Percentiles rank a stretch among this genome's conserved stretches.
These are phyloP conservation scores for Isabelozyma heimii DNA, from an alignment of 805 yeast species.

Conservation along the genomic window DNA sequence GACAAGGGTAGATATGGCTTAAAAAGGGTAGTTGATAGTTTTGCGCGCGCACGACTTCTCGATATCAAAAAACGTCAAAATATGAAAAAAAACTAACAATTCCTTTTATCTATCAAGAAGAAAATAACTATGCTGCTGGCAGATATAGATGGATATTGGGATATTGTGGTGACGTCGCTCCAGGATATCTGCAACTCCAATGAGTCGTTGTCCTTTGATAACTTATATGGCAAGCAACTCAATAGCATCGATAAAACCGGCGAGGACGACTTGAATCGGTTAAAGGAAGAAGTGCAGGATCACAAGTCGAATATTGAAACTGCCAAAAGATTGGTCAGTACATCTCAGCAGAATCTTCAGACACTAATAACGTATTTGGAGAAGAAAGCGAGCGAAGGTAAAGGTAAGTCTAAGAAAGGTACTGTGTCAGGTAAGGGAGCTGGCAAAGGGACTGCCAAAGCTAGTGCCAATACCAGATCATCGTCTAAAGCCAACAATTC, in stretches of 20 bases:
- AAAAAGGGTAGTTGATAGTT: neutral
- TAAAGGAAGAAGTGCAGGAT: conserved; percentile 41
- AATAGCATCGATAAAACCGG: conserved; percentile 26
- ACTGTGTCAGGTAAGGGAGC: conserved; percentile 10
- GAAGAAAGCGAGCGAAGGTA: conserved; percentile 9
- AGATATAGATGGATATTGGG: conserved; percentile 65
- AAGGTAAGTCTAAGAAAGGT: conserved; percentile 6
- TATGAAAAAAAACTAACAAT: neutral
- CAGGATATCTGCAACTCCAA: conserved; percentile 68
- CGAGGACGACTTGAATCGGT: conserved; percentile 37
- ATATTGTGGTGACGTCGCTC: conserved; percentile 58
- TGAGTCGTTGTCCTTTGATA: conserved; percentile 52
- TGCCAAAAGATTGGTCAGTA: conserved; percentile 35
- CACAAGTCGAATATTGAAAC: conserved; percentile 62
- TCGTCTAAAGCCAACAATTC: conserved; percentile 5
- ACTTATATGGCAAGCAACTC: conserved; percentile 20
- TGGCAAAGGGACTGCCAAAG: conserved; percentile 1
- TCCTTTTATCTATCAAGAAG: no score
- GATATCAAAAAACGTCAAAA: neutral
- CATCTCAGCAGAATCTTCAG: conserved; percentile 46
- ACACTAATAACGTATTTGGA: conserved; percentile 36
- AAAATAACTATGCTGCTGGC: conserved; percentile 2
- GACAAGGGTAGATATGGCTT: no score
- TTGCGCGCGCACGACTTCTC: neutral
- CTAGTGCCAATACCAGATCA: neutral